Conservation (phyloP, 495 filamentous ascomycete species). For the Hyaloscypha bicolor region DNA sequence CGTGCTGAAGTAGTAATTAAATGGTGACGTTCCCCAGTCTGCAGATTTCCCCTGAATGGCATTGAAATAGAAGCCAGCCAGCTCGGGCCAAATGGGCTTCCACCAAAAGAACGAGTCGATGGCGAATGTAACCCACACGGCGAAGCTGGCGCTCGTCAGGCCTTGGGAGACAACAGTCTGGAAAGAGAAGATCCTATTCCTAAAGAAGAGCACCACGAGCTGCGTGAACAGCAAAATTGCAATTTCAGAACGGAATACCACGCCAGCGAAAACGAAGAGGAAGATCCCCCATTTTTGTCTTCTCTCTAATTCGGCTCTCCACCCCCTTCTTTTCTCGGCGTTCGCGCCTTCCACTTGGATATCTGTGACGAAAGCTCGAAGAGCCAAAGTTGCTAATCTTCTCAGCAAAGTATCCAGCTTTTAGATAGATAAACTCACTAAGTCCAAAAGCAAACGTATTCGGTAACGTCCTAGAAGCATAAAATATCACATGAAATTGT, state of each 20-base stretch:
- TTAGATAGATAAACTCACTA: constrained; percentile 48
- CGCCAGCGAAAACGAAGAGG: constrained; percentile 78
- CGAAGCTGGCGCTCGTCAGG: constrained; percentile 59
- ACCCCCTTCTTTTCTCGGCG: constrained; percentile 18
- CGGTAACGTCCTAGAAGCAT: constrained; percentile 87
- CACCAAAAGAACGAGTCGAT: constrained; percentile 96
- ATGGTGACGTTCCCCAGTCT: constrained; percentile 85
- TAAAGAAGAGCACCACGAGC: constrained; percentile 57
- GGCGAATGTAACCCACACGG: constrained; percentile 65
- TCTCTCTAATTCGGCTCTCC: constrained; percentile 49
- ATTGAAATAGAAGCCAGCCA: constrained; percentile 90
- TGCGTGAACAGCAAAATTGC: constrained; percentile 73
- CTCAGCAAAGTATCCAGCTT: constrained; percentile 31
- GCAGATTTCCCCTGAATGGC: constrained; percentile 74
- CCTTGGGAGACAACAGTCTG: constrained; percentile 68
- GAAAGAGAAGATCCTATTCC: constrained; percentile 53
- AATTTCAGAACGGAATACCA: constrained; percentile 88
- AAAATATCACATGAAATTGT: constrained; percentile 94
- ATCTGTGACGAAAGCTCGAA: constrained; percentile 68
- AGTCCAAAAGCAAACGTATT: constrained; percentile 96
- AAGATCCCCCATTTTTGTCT: constrained; percentile 54
- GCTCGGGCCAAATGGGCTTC: constrained; percentile 84
- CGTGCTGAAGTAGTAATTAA: constrained; percentile 80
- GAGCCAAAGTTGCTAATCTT: constrained; percentile 61
- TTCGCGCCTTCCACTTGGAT: constrained; percentile 37